Evolutionary conservation across 768 basidiomycete species (phyloP).

Genomic region (Cystobasidiopsis lactophilus): DNA sequence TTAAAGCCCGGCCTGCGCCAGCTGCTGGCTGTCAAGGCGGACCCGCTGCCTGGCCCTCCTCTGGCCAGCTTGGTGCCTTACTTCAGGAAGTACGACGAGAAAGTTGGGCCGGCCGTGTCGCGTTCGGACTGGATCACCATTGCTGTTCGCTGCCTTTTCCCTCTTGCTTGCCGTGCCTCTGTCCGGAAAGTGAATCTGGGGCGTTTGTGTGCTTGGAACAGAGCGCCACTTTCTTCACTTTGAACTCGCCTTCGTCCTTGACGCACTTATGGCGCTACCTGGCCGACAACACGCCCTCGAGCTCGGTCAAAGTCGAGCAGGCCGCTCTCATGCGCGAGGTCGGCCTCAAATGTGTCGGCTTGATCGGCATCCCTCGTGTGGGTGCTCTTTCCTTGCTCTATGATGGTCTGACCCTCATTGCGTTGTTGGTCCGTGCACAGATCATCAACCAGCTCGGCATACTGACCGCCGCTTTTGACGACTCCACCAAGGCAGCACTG

Average conservation of each 20-base stretch:
- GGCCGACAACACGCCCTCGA: not conserved
- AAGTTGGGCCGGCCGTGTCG: too few relatives aligned
- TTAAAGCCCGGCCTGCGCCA: too few relatives aligned
- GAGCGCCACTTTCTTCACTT: slow-evolving; percentile 24
- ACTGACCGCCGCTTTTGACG: slow-evolving; percentile 20
- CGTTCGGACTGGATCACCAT: too few relatives aligned
- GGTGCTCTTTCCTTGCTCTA: not conserved
- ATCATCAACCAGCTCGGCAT: slow-evolving; percentile 27
- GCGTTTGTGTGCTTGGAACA: too few relatives aligned
- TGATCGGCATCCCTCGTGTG: slow-evolving; percentile 21
- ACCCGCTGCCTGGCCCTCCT: too few relatives aligned
- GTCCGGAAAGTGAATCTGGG: too few relatives aligned
- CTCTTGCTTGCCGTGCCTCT: too few relatives aligned
- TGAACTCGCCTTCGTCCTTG: slow-evolving; percentile 24
- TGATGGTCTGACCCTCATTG: not conserved
- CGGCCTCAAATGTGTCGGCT: slow-evolving; percentile 27
- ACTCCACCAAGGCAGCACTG: slow-evolving; percentile 19
- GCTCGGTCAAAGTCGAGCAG: not conserved
- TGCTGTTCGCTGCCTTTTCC: too few relatives aligned
- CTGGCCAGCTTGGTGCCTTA: too few relatives aligned
- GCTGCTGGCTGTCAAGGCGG: too few relatives aligned
- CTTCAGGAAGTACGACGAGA: too few relatives aligned
- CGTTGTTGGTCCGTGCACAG: slow-evolving; percentile 4
- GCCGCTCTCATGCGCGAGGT: slow-evolving; percentile 23
- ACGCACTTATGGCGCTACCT: slow-evolving; percentile 16